Evolutionary conservation across 257 asterid genomes (phyloP).

Genomic region (Solanum pinnatisectum): DNA sequence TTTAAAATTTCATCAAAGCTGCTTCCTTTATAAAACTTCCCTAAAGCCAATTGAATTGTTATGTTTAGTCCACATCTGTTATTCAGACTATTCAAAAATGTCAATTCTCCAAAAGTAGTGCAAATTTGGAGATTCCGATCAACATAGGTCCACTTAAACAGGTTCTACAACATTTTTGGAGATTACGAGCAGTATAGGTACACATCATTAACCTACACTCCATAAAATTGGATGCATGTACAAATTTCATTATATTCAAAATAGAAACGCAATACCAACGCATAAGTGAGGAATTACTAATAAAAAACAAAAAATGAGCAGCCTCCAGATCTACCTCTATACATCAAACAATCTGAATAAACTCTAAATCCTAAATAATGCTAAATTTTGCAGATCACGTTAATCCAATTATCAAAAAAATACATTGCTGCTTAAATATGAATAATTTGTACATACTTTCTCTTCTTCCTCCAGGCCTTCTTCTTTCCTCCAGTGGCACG

Average conservation of each 20-base stretch:
- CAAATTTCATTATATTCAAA: neutral
- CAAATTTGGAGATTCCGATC: neutral
- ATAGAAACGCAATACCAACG: neutral
- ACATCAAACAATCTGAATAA: neutral
- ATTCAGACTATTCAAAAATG: neutral
- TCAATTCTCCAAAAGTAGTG: neutral
- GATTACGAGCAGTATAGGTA: neutral
- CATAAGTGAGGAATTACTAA: neutral
- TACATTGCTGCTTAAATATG: neutral
- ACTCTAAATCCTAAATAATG: neutral
- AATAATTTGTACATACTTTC: conserved; percentile 21
- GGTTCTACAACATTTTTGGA: neutral
- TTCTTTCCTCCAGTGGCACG: conserved; percentile 52
- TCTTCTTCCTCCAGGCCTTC: conserved; percentile 51
- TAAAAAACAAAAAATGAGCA: neutral
- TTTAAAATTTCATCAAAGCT: neutral
- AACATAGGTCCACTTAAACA: neutral
- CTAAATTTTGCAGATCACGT: neutral
- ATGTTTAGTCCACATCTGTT: neutral
- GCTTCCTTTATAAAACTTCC: neutral
- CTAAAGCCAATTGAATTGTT: neutral
- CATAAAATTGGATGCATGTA: neutral
- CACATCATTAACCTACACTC: neutral
- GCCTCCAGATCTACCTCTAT: neutral
- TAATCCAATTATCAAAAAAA: neutral